These are phyloP conservation scores for Lepidium africanum DNA, from an alignment of 345 rosid species.

Conservation along the genomic window DNA sequence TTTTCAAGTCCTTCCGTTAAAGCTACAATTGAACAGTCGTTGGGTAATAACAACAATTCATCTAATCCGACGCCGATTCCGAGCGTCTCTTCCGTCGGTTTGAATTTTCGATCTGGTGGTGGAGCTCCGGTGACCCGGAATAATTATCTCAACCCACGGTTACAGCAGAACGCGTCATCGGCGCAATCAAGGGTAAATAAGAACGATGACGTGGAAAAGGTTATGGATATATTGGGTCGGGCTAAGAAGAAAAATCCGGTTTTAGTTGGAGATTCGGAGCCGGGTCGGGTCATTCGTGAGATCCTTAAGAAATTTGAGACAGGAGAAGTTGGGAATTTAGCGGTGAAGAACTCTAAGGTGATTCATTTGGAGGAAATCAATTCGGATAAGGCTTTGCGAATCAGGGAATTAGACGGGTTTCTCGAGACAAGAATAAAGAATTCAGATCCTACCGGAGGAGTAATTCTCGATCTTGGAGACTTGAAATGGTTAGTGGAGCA, in stretches of 20 bases:
- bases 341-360: constrained; percentile 53
- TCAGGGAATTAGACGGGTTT: constrained; percentile 45
- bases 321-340: constrained; percentile 38
- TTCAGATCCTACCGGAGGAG: constrained; percentile 33
- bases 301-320: constrained; percentile 47
- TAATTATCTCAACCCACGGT: constrained; percentile 67
- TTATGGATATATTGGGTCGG: constrained; percentile 60
- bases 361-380: constrained; percentile 56
- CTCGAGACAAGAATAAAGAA: constrained; percentile 44
- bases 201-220: constrained; percentile 56
- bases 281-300: constrained; percentile 65
- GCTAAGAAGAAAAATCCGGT: constrained; percentile 74
- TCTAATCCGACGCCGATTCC: constrained; percentile 31
- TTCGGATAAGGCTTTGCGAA: constrained; percentile 40
- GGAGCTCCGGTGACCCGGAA: constrained; percentile 38
- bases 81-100: constrained; percentile 41
- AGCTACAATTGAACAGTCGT: constrained; percentile 81
- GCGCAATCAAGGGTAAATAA: constrained; percentile 42
- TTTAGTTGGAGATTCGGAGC: constrained; percentile 84
- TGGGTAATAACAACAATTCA: constrained; percentile 30
- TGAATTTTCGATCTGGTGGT: constrained; percentile 51
- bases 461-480: constrained; percentile 81
- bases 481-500: constrained; percentile 92
- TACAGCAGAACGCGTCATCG: constrained; percentile 49
- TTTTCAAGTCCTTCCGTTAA: constrained; percentile 95